Evolutionary conservation across 495 filamentous ascomycete species (phyloP), one percentile per base, ranked within the genome.

Genomic region (Diplogelasinospora grovesii): DNA sequence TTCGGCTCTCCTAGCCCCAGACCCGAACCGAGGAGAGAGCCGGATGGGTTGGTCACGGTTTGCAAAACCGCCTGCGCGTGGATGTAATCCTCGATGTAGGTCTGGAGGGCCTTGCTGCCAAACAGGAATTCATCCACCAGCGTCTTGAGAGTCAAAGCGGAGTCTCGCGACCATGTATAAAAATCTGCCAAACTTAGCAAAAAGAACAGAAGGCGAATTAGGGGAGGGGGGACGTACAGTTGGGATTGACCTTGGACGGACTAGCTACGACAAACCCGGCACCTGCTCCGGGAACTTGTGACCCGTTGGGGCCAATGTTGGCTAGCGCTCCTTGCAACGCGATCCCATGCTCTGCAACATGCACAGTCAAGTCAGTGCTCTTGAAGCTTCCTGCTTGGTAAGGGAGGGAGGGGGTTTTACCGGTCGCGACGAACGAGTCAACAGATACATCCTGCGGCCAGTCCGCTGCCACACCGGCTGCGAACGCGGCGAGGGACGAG

Each of bases 111-210:
- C 8, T 56, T 61, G 19, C 66, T 64, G 43, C 73, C 73, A 26
- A 70, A 60, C 40, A 69, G 61, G 53, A 81, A 76, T 31, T 71
- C 55, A 49, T 83, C 79, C 23, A 81, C 57, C 23, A 84, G 41
- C 4, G 61, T 63, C 46, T 78, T 79, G 54, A 81, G 68, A 1
- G 72, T 73, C 49, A 85, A 57, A 4, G 76, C 74, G 13, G 79
- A 70, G 50, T 85, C 81, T 43, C 81, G 69, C 6, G 77, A 82
- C 81, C 81, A 85, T 7, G 79, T 80, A 46, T 71, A 85, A 46
- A 61, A 74, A 45, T 70, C 65, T 75, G 23, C n/a, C n/a, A n/a
- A n/a, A n/a, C n/a, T n/a, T n/a, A n/a, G n/a, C n/a, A n/a, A n/a
- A n/a, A n/a, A n/a, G n/a, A n/a, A n/a, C n/a, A n/a, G n/a, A n/a